Conservation (phyloP, 306 rosid genomes). For the Pueraria montana region DNA sequence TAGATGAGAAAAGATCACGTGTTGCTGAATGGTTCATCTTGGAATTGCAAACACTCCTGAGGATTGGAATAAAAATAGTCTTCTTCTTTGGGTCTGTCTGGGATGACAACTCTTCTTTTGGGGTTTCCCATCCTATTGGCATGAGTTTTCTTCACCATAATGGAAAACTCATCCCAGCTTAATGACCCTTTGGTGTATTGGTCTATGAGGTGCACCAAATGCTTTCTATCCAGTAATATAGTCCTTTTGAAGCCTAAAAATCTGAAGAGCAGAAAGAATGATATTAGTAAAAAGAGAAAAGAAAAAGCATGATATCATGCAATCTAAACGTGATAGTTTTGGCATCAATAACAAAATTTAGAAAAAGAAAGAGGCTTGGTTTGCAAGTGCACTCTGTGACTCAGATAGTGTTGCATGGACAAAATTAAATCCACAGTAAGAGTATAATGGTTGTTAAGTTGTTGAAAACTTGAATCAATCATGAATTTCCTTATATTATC, state of each 20-base stretch:
- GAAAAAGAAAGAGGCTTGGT: not conserved
- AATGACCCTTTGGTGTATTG: constrained; percentile 61
- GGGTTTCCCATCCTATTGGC: constrained; percentile 75
- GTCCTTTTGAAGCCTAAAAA: constrained; percentile 89
- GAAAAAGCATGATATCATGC: not conserved
- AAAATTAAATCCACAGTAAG: not conserved
- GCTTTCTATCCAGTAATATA: constrained; percentile 68
- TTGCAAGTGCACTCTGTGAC: not conserved
- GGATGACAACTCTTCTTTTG: constrained; percentile 59
- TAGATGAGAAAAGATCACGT: constrained; percentile 43
- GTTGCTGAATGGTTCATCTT: constrained; percentile 66
- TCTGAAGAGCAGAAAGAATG: constrained; percentile 52
- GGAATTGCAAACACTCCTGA: constrained; percentile 75
- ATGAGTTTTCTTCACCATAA: constrained; percentile 70
- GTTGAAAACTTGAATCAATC: not conserved
- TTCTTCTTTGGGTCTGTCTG: constrained; percentile 88
- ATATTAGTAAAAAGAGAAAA: not conserved
- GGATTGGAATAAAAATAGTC: constrained; percentile 94
- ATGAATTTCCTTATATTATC: constrained; percentile 3
- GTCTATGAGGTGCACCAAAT: constrained; percentile 74
- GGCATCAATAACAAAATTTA: not conserved
- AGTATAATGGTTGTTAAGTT: not conserved
- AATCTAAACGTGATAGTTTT: constrained; percentile 1
- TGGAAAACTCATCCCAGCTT: constrained; percentile 85
- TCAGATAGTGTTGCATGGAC: not conserved